Conservation (phyloP, 345 rosid species). For the Microthlaspi erraticum region DNA sequence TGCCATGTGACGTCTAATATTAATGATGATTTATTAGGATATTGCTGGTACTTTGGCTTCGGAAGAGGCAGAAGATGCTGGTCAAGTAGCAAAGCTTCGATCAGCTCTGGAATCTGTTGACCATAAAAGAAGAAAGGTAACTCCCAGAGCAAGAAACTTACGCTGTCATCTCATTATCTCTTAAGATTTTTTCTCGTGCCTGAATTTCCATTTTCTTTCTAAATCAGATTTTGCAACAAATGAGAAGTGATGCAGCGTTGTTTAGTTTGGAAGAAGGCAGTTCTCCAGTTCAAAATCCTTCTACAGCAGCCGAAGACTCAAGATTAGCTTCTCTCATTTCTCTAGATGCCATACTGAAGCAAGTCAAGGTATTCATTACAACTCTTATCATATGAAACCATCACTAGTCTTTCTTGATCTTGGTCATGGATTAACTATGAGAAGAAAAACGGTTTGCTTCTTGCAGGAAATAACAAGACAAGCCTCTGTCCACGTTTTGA, state of each 20-base stretch:
- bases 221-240: slow-evolving; percentile 87
- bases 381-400: slow-evolving; percentile 7
- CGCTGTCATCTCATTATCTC: neutral
- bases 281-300: slow-evolving; percentile 73
- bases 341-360: slow-evolving; percentile 91
- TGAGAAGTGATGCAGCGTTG: slow-evolving; percentile 85
- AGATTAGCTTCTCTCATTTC: slow-evolving; percentile 95
- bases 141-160: neutral
- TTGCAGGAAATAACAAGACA: slow-evolving; percentile 80
- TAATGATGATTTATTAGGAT: slow-evolving; percentile 54
- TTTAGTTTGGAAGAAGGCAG: slow-evolving; percentile 67
- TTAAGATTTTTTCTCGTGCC: neutral
- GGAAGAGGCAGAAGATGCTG: slow-evolving; percentile 85
- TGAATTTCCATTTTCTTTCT: neutral
- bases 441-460: slow-evolving; percentile 13
- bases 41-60: slow-evolving; percentile 94
- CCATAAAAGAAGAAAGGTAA: slow-evolving; percentile 94
- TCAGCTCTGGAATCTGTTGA: slow-evolving; percentile 98
- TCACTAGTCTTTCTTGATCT: slow-evolving; percentile 12
- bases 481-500: slow-evolving; percentile 67
- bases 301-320: slow-evolving; percentile 96
- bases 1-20: slow-evolving; percentile 20
- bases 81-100: slow-evolving; percentile 87
- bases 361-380: slow-evolving; percentile 78
- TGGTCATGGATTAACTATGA: neutral